Evolutionary conservation across 1,139 yeast genomes (phyloP).

Genomic region (Chernovozyma sophiae-reginae): DNA sequence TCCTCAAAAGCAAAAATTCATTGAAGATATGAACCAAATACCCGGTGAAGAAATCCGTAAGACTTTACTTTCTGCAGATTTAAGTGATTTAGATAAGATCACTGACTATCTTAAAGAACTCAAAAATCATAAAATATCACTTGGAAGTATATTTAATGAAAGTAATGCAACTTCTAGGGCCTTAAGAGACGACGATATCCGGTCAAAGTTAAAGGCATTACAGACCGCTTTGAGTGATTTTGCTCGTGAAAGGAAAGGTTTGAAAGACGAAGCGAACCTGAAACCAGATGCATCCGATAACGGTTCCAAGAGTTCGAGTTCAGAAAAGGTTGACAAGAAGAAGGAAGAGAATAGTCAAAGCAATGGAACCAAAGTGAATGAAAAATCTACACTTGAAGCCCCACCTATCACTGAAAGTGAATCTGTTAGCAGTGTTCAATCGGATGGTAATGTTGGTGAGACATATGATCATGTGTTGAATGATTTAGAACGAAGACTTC

Average conservation of each 20-base stretch:
- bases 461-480: slow-evolving; percentile 52
- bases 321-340: not conserved
- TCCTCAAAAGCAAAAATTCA: slow-evolving; percentile 4
- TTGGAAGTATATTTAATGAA: slow-evolving; percentile 47
- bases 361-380: not conserved
- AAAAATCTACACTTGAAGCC: not conserved
- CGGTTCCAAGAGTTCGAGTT: not conserved
- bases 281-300: not conserved
- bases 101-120: slow-evolving; percentile 47
- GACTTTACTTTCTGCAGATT: slow-evolving; percentile 39
- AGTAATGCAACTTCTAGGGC: slow-evolving; percentile 6
- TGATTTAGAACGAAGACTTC: slow-evolving; percentile 17
- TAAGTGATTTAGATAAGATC: slow-evolving; percentile 52
- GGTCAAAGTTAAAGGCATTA: slow-evolving; percentile 8
- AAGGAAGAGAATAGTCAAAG: not conserved
- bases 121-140: slow-evolving; percentile 47
- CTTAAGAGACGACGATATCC: slow-evolving; percentile 7
- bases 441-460: slow-evolving; percentile 31
- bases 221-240: slow-evolving; percentile 3
- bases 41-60: slow-evolving; percentile 55
- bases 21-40: slow-evolving; percentile 18
- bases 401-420: too few relatives aligned
- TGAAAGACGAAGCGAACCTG: not conserved
- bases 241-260: slow-evolving; percentile 3
- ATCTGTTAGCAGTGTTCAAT: not conserved